Percentiles rank a stretch among this genome's conserved stretches.
phyloP scores from a whole-genome alignment of 169 alveolate genomes.

The Cryptosporidium canis region DNA sequence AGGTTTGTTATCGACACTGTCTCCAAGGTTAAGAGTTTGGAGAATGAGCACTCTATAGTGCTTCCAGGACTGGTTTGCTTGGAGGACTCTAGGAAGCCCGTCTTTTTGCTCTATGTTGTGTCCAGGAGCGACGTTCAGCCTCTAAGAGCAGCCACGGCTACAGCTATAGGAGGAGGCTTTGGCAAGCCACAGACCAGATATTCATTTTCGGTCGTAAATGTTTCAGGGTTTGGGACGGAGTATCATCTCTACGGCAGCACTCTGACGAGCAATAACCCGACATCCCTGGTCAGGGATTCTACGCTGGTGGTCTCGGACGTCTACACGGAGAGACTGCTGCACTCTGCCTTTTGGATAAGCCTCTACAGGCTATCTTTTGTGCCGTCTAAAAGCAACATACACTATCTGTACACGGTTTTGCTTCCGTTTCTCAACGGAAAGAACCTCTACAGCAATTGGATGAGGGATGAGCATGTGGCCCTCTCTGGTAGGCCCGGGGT shows the following conservation, averaged over 20 bases:
- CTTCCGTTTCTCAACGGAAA: constrained; percentile 83
- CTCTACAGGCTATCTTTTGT: constrained; percentile 80
- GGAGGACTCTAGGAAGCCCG: constrained; percentile 17
- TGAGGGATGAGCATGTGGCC: constrained; percentile 47
- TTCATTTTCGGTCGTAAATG: constrained; percentile 74
- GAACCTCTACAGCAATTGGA: constrained; percentile 81
- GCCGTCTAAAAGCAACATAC: constrained; percentile 82
- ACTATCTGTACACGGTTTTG: constrained; percentile 82
- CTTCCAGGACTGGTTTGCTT: constrained; percentile 43
- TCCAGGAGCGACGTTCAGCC: constrained; percentile 16
- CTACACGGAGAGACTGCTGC: constrained; percentile 78
- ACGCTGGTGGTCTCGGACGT: constrained; percentile 80
- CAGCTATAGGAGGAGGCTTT: background rate
- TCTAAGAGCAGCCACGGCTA: background rate
- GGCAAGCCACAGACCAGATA: background rate
- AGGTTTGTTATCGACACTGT: constrained; percentile 19
- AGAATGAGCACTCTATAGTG: constrained; percentile 3
- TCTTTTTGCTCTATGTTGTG: constrained; percentile 34
- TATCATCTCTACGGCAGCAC: constrained; percentile 73
- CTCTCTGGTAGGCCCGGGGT: constrained; percentile 73
- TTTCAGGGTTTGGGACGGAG: constrained; percentile 79
- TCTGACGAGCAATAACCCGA: constrained; percentile 52
- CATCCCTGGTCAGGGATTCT: constrained; percentile 78
- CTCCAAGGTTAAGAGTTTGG: constrained; percentile 6
- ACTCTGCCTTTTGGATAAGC: constrained; percentile 85